Conservation (phyloP, 2,329 filamentous ascomycete genomes). For the Colletotrichum shisoi region DNA sequence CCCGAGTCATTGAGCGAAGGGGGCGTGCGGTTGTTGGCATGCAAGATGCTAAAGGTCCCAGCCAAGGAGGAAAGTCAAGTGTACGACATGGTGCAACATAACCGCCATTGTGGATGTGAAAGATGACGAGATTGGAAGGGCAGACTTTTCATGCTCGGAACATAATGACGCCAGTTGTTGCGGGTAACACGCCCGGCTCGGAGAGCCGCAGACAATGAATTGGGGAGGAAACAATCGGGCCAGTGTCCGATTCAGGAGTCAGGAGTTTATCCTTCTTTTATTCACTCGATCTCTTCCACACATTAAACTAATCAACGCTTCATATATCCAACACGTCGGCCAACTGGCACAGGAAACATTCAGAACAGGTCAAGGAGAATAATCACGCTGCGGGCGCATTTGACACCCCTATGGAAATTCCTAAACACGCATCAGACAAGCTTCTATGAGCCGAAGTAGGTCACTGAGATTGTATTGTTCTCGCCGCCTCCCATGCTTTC, state of each 20-base stretch:
- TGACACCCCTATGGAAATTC: background rate
- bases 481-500: too few relatives aligned
- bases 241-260: slow-evolving; percentile 26
- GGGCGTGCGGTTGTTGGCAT: background rate
- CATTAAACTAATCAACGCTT: slow-evolving; percentile 30
- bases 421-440: background rate
- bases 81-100: background rate
- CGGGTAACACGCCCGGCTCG: slow-evolving; percentile 15
- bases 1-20: background rate
- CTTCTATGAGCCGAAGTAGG: background rate
- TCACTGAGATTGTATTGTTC: background rate
- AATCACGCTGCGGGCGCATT: background rate
- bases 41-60: background rate
- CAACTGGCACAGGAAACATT: background rate
- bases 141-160: background rate
- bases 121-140: background rate
- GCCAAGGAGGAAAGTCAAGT: background rate
- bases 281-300: slow-evolving; percentile 13
- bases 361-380: background rate
- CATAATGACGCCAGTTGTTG: slow-evolving; percentile 21
- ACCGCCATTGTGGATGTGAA: background rate
- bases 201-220: slow-evolving; percentile 4
- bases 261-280: slow-evolving; percentile 20
- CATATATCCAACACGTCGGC: background rate
- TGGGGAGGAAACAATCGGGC: slow-evolving; percentile 7